Evolutionary conservation across 192 early-diverging fungal species (phyloP), one percentile per base, ranked within the genome.

Genomic region (Neocallimastix lanati): DNA sequence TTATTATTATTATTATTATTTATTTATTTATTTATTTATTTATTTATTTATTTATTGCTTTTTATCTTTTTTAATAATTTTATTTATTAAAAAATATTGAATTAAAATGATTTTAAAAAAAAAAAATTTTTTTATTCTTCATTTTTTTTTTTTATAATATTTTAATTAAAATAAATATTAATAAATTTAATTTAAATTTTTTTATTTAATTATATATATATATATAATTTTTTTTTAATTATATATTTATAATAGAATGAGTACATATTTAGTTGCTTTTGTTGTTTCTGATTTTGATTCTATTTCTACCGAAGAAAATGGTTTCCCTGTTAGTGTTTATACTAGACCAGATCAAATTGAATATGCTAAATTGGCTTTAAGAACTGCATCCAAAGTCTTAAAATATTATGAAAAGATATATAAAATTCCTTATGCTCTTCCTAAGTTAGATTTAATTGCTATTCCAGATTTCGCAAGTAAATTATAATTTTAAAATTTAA

Each of bases 381-480:
- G 90, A 21, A 93, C 96, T 28, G 88, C 93, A 30, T 89, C 87
- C 79, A 91, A 28, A 91, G 89, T 12, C 83, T 96, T 58, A 95
- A 97, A 79, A 96, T 89, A 83, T 93, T 94, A 87, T 92, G 92
- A 35, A 88, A 95, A 78, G 90, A 92, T 79, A 0, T 98, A 96
- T 85, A 89, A 88, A 80, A 91, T 93, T 38, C 90, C 91, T 7
- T 97, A 98, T 82, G 94, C 96, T 25, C 86, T 98, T 28, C 94
- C 96, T 76, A 96, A 96, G 86, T 85, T 81, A 27, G 80, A 67
- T 82, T 27, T 83, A 28, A 15, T 98, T 35, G 95, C 95, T 76
- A 94, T 98, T 82, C 95, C 94, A 58, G 95, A 96, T 82, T 98
- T 98, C 85, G 92, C n/a, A n/a, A n/a, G n/a, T n/a, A n/a, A n/a